A percentile compares a stretch with the other conserved stretches of the same genome.
phyloP scores from a whole-genome alignment of 345 rosid genomes.

The Xanthoceras sorbifolium region DNA sequence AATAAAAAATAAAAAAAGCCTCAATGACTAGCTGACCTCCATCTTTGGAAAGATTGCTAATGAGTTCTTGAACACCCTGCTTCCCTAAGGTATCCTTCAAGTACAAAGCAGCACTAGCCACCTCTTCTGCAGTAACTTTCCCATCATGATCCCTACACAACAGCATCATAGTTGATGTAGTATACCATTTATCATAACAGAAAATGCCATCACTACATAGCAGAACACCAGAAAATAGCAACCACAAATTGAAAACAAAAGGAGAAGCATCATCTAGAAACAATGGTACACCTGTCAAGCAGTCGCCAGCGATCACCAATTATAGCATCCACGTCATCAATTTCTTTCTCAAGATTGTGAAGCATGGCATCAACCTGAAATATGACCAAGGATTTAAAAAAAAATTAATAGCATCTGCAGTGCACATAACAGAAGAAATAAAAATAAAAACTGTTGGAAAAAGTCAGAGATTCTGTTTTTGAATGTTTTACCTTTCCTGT shows the following conservation, averaged over 20 bases:
- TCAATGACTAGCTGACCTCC: slow-evolving; percentile 45
- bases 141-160: slow-evolving; percentile 76
- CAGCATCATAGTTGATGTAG: slow-evolving; percentile 2
- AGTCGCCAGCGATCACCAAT: slow-evolving; percentile 80
- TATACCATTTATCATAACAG: neutral
- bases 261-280: neutral
- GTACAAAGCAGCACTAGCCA: slow-evolving; percentile 80
- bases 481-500: too few relatives aligned
- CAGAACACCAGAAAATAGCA: neutral
- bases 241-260: neutral
- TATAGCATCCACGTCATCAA: slow-evolving; percentile 76
- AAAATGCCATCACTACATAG: neutral
- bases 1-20: neutral
- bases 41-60: slow-evolving; percentile 78
- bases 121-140: slow-evolving; percentile 86
- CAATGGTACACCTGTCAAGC: slow-evolving; percentile 67
- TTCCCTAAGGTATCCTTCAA: slow-evolving; percentile 71
- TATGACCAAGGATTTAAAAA: slow-evolving; percentile 7
- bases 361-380: slow-evolving; percentile 81
- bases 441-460: too few relatives aligned
- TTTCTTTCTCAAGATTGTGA: slow-evolving; percentile 87
- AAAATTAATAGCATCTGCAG: slow-evolving; percentile 16
- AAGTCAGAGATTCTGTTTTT: too few relatives aligned
- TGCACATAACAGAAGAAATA: neutral
- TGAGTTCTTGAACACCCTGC: slow-evolving; percentile 76